Base-by-base conservation (phyloP, 805 yeast species). In the Metschnikowia orientalis region DNA sequence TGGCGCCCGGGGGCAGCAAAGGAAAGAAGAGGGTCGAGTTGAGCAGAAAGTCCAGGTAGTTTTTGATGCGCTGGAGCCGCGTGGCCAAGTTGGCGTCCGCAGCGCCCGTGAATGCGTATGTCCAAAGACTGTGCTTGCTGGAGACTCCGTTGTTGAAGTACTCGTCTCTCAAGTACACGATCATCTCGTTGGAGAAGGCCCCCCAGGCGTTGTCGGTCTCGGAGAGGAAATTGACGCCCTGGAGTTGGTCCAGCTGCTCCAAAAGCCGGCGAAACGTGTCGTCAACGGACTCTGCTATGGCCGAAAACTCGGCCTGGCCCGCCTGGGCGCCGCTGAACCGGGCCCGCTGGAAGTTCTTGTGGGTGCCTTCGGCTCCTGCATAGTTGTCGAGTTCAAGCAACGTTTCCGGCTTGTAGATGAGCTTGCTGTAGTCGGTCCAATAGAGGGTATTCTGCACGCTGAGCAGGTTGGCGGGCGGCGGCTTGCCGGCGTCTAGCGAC, bases 171-270 rank as follows among this genome's bases (percentile, higher is more conserved):
- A 88, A 31, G 6, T 67, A 71, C n/a, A 59, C 47, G 15, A 88
- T 37, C 41, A 78, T 44, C 28, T 67, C 66, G 24, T 59, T 53
- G 4, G 84, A 56, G 45, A 83, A 77, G 0, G 95, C 95, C 30
- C 87, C 81, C 97, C 97, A 90, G 0, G 81, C 83, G 14, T 76
- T 68, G 50, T 85, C 95, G 3, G 80, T 44, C 32, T 88, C 95
- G 0, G 82, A 72, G 2, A 79, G 49, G 0, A 85, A 30, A 44
- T 82, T 83, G 7, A 92, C 37, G 1, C 96, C 96, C 34, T 71
- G 74, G 12, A 89, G 51, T 17, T 64, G 56, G 53, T 92, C 97
- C 52, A 92, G 79, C 39, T 75, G 71, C 51, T 90, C 98, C 9
- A 92, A 50, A 24, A 72, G 58, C 2, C 61, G 56, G 35, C 96